These are phyloP conservation scores for Lyophyllum decastes DNA, from an alignment of 768 basidiomycete species.

Conservation along the genomic window DNA sequence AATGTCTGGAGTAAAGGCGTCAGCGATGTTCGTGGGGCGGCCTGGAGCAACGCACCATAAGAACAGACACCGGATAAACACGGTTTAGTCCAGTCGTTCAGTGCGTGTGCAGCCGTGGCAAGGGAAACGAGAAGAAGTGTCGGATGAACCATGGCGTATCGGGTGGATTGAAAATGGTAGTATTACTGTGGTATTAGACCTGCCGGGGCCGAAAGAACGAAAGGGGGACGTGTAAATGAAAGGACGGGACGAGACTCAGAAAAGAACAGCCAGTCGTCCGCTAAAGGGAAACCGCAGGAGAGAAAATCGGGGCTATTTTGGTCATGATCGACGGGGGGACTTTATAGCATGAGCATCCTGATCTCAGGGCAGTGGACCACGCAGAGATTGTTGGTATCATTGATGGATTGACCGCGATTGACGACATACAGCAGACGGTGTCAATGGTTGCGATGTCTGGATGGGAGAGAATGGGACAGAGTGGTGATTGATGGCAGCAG, in stretches of 20 bases:
- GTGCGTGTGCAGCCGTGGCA: constrained; percentile 24
- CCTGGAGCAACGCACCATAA: constrained; percentile 28
- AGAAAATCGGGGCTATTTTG: not conserved
- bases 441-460: constrained; percentile 2
- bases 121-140: constrained; percentile 13
- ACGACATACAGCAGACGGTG: not conserved
- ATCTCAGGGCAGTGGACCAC: not conserved
- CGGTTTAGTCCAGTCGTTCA: constrained; percentile 45
- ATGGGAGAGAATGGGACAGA: not conserved
- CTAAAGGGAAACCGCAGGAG: constrained; percentile 6
- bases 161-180: not conserved
- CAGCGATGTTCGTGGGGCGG: not conserved
- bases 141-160: constrained; percentile 10
- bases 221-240: constrained; percentile 6
- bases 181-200: constrained; percentile 7
- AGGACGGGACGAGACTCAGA: constrained; percentile 7
- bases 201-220: constrained; percentile 15
- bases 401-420: not conserved
- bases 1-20: constrained; percentile 22
- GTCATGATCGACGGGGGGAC: not conserved
- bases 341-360: not conserved
- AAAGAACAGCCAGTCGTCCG: constrained; percentile 6
- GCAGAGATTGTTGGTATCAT: not conserved
- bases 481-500: not conserved
- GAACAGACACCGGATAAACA: constrained; percentile 40